These are phyloP conservation scores for Chalciporus chontae DNA, from an alignment of 768 basidiomycete species.

Conservation along the genomic window DNA sequence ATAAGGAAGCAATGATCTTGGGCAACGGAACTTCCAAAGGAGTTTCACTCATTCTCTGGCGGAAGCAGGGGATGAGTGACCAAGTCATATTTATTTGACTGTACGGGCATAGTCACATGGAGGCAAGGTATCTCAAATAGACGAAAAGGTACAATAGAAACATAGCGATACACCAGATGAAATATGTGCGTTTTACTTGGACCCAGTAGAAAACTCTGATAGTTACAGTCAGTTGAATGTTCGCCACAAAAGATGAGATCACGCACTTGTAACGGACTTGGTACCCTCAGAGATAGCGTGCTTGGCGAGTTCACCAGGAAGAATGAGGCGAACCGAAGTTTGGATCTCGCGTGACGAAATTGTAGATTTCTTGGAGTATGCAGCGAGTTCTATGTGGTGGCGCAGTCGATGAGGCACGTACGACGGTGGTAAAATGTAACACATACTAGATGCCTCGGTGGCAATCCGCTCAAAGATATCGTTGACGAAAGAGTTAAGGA, in stretches of 20 bases:
- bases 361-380: slow-evolving; percentile 87
- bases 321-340: slow-evolving; percentile 77
- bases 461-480: slow-evolving; percentile 83
- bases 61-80: background rate
- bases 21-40: too few relatives aligned
- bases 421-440: background rate
- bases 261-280: slow-evolving; percentile 66
- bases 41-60: too few relatives aligned
- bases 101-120: background rate
- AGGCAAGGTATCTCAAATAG: slow-evolving; percentile 31
- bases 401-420: background rate
- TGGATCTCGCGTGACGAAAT: slow-evolving; percentile 92
- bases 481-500: slow-evolving; percentile 81
- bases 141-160: slow-evolving; percentile 28
- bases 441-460: slow-evolving; percentile 65
- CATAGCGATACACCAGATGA: slow-evolving; percentile 30
- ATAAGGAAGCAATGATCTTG: too few relatives aligned
- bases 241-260: background rate
- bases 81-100: background rate
- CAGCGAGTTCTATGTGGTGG: slow-evolving; percentile 58
- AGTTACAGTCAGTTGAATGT: slow-evolving; percentile 9
- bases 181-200: slow-evolving; percentile 41
- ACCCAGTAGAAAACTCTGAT: slow-evolving; percentile 58
- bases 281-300: slow-evolving; percentile 87
- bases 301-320: slow-evolving; percentile 84